Conservation (phyloP, 75 land plant species). For the Chamaecyparis obtusa region DNA sequence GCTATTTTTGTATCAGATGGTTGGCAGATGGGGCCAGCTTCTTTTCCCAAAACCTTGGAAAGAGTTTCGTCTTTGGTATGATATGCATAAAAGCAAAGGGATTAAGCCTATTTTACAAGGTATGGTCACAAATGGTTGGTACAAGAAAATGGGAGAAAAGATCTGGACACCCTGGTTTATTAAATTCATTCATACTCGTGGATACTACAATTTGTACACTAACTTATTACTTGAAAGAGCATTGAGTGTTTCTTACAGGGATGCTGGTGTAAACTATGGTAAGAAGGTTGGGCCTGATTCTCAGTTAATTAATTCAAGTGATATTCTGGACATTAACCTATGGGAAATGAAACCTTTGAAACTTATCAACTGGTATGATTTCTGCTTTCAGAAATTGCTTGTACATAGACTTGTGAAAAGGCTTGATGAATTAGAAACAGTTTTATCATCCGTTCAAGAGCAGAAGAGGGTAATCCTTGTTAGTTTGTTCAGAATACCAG, state of each 20-base stretch:
- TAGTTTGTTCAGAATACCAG: conserved; percentile 39
- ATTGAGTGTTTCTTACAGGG: conserved; percentile 82
- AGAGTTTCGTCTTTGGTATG: conserved; percentile 96
- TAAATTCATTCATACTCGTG: conserved; percentile 74
- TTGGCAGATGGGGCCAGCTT: conserved; percentile 99
- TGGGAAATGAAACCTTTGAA: conserved; percentile 61
- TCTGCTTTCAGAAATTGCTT: conserved; percentile 79
- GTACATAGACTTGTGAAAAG: conserved; percentile 51
- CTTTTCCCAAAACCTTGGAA: conserved; percentile 97
- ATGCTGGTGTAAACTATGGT: conserved; percentile 85
- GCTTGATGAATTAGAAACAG: conserved; percentile 40
- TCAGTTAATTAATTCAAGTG: conserved; percentile 38
- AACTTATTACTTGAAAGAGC: conserved; percentile 72
- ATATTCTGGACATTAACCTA: conserved; percentile 34
- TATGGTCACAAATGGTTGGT: conserved; percentile 95
- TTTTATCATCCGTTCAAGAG: conserved; percentile 50
- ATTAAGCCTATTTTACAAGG: conserved; percentile 77
- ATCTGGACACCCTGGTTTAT: conserved; percentile 99
- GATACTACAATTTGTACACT: conserved; percentile 91
- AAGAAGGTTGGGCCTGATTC: conserved; percentile 90
- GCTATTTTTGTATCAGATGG: conserved; percentile 87
- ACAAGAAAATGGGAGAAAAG: conserved; percentile 78
- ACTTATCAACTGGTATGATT: conserved; percentile 75
- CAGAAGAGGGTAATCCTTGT: conserved; percentile 51
- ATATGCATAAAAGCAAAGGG: conserved; percentile 67